phyloP scores from a whole-genome alignment of 2,329 filamentous ascomycete genomes.

The Pseudogymnoascus pannorum region DNA sequence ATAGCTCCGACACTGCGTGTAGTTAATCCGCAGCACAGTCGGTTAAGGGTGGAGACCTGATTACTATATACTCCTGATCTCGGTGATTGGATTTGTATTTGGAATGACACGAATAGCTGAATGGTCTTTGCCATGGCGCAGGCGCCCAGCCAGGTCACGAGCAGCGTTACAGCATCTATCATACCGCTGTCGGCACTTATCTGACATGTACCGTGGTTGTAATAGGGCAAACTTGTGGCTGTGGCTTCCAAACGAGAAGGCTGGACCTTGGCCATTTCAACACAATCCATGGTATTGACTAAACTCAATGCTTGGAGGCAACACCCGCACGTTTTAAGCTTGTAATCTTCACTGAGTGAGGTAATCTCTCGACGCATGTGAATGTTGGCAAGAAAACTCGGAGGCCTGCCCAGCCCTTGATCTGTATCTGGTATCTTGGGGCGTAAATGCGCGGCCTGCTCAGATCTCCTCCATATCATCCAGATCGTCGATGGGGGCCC shows the following conservation, averaged over 20 bases:
- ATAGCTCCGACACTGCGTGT: neutral
- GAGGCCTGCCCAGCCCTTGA: neutral
- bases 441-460: slow-evolving; percentile 13
- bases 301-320: neutral
- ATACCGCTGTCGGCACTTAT: neutral
- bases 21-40: neutral
- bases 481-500: slow-evolving; percentile 60
- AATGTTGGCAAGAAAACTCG: neutral
- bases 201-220: neutral
- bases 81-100: neutral
- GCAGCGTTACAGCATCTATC: neutral
- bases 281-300: neutral
- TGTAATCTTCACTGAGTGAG: neutral
- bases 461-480: slow-evolving; percentile 73
- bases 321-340: neutral
- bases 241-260: neutral
- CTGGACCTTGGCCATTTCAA: neutral
- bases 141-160: neutral
- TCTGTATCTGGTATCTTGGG: neutral
- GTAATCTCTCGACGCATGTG: neutral
- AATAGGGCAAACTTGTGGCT: neutral
- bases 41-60: neutral
- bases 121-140: neutral
- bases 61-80: neutral
- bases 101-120: neutral